Base-by-base conservation (phyloP, 2,329 filamentous ascomycete genomes). In the Dothideomycetes sp. region DNA sequence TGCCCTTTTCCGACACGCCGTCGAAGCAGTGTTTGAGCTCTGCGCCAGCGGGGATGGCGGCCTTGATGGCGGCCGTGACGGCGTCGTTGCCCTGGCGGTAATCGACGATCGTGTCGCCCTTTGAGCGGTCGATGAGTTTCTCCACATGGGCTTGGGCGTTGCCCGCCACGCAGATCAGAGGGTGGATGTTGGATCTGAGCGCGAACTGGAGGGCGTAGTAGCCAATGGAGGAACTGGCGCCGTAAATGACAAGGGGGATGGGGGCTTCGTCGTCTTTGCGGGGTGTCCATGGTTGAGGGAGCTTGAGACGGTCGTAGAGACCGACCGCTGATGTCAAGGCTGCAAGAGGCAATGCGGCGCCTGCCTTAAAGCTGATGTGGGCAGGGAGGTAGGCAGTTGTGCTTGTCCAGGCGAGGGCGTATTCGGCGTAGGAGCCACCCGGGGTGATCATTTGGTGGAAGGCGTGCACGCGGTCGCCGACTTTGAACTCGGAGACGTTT, bases 351-450 rank as follows among this genome's bases (percentile, higher is more conserved):
- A 69, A 44, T 0, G 66, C 64, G 2, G 65, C 61, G 3, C 64
- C 66, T 36, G 67, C 61, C 54, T 77, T 70, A 38, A 73, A 76
- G 15, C 60, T 64, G 3, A 63, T 62, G 14, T 61, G 54, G 22
- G 59, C 45, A 0, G 73, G 70, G 14, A 77, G 58, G 47, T 69
- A 69, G 50, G 78, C 77, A 0, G 74, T 77, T 0, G 73, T 73
- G 48, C 72, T 63, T 24, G 66, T 63, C 56, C 63, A 69, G 0
- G 69, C 68, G 9, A 79, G 56, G 3, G 74, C 71, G 47, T 79
- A 81, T 50, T 80, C 75, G 3, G 76, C 77, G 44, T 70, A 81
- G 5, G 63, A 67, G 2, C 77, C 77, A 27, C 64, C 52, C 0
- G 66, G 61, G 1, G 59, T 57, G 32, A 56, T 48, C 65, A 79